Conservation (phyloP, 495 filamentous ascomycete species). For the Cudoniella acicularis region DNA sequence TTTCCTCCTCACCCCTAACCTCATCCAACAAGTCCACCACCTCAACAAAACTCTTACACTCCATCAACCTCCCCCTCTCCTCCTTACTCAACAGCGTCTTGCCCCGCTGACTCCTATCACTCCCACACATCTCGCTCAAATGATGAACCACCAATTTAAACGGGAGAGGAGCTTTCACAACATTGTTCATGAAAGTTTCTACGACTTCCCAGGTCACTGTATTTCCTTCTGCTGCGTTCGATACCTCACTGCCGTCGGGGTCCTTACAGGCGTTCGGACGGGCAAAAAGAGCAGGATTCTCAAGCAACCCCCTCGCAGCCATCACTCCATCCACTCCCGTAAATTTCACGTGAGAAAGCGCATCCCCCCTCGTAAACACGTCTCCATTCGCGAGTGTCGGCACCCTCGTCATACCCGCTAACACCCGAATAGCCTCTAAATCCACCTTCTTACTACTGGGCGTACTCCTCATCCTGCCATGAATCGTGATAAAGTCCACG, state of each 20-base stretch:
- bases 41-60: constrained; percentile 46
- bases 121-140: constrained; percentile 57
- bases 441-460: constrained; percentile 54
- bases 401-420: constrained; percentile 44
- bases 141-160: constrained; percentile 60
- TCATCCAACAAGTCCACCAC: constrained; percentile 59
- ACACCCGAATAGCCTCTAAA: constrained; percentile 51
- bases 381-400: constrained; percentile 62
- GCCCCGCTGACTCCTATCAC: constrained; percentile 37
- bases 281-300: constrained; percentile 57
- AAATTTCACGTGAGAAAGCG: constrained; percentile 22
- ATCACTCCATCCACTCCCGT: constrained; percentile 50
- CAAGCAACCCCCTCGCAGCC: constrained; percentile 59
- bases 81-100: constrained; percentile 44
- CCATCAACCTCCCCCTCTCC: constrained; percentile 48
- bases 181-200: constrained; percentile 51
- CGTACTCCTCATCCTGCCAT: constrained; percentile 54
- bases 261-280: not conserved
- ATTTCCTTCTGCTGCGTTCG: constrained; percentile 31
- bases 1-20: constrained; percentile 26
- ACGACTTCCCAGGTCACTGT: constrained; percentile 57
- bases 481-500: constrained; percentile 61
- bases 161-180: constrained; percentile 49
- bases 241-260: not conserved
- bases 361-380: constrained; percentile 46